These are phyloP conservation scores for Parachaetomium inaequale DNA, from an alignment of 495 filamentous ascomycete species.

Conservation along the genomic window DNA sequence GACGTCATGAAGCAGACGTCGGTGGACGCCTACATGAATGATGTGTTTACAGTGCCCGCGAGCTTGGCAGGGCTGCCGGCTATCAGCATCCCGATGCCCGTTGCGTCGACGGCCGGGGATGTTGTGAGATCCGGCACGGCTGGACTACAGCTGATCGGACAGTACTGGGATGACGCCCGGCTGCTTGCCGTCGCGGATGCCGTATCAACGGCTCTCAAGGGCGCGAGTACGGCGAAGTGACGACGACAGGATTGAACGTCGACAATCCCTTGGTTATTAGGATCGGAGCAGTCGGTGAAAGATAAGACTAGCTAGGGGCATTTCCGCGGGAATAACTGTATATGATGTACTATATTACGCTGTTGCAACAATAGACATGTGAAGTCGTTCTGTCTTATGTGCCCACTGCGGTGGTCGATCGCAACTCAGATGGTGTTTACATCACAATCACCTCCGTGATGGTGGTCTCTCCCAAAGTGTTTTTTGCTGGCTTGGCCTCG, in stretches of 20 bases:
- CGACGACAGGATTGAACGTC: not conserved
- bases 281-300: not conserved
- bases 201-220: constrained; percentile 32
- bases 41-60: constrained; percentile 93
- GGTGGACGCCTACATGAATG: constrained; percentile 69
- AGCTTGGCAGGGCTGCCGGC: constrained; percentile 90
- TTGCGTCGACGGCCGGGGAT: constrained; percentile 28
- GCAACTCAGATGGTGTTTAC: not conserved
- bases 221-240: not conserved
- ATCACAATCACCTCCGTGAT: not conserved
- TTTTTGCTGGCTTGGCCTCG: not conserved
- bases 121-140: constrained; percentile 37
- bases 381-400: not conserved
- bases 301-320: not conserved
- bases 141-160: constrained; percentile 85
- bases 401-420: too few relatives aligned
- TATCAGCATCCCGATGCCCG: constrained; percentile 70
- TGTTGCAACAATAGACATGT: not conserved
- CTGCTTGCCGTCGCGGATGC: constrained; percentile 55
- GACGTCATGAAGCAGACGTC: constrained; percentile 40
- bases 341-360: not conserved
- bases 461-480: not conserved
- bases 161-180: constrained; percentile 80
- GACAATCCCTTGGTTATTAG: not conserved
- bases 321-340: not conserved